These are phyloP conservation scores for Fusarium irregulare DNA, from an alignment of 2,329 filamentous ascomycete species.

Conservation along the genomic window DNA sequence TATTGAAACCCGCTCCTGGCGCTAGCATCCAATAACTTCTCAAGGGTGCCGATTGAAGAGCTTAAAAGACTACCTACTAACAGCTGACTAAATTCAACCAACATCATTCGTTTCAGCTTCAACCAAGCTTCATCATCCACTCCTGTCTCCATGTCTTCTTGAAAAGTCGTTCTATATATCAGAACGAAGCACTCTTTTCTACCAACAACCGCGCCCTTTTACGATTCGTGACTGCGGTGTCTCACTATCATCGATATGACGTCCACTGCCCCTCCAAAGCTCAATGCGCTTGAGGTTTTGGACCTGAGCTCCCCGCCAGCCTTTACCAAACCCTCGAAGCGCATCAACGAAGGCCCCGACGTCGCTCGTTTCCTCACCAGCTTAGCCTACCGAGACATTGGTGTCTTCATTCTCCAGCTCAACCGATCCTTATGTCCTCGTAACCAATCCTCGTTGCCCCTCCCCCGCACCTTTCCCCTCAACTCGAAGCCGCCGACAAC, in stretches of 20 bases:
- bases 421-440: conserved; percentile 87
- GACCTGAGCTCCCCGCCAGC: conserved; percentile 56
- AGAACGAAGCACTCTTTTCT: background rate
- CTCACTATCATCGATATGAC: conserved; percentile 35
- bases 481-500: conserved; percentile 56
- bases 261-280: conserved; percentile 30
- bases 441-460: conserved; percentile 53
- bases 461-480: conserved; percentile 56
- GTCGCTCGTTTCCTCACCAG: conserved; percentile 83
- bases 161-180: background rate
- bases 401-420: conserved; percentile 87
- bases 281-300: conserved; percentile 59
- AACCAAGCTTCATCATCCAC: conserved; percentile 11
- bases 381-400: conserved; percentile 87
- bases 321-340: conserved; percentile 79
- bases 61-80: background rate
- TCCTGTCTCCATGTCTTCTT: background rate
- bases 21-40: background rate
- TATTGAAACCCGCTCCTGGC: background rate
- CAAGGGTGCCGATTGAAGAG: background rate
- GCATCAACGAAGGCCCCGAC: conserved; percentile 86
- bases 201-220: accelerated
- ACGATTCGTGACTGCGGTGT: background rate
- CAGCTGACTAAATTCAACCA: background rate
- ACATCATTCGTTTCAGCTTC: conserved; percentile 1